phyloP scores from a whole-genome alignment of 2,329 filamentous ascomycete species.

The Acrocalymma vagum region DNA sequence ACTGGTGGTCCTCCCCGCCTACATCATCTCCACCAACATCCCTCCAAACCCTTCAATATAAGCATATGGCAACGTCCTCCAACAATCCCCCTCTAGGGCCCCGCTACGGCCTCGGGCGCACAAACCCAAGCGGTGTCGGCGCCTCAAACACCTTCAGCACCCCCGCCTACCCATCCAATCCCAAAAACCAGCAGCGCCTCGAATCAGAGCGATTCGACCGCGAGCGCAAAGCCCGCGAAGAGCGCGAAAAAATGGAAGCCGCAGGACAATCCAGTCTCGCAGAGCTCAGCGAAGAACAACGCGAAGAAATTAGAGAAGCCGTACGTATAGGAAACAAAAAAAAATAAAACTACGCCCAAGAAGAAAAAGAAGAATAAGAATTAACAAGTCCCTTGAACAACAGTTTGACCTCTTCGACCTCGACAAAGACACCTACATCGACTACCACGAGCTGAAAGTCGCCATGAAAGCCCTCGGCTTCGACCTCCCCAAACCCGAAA shows the following conservation, averaged over 20 bases:
- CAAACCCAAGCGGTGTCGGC: slow-evolving; percentile 15
- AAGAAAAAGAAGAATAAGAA: too few species aligned
- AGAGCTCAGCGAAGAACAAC: slow-evolving; percentile 82
- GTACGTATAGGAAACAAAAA: too few species aligned
- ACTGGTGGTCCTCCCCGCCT: neutral
- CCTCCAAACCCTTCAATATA: slow-evolving; percentile 14
- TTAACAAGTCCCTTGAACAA: slow-evolving; percentile 52
- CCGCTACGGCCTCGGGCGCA: slow-evolving; percentile 59
- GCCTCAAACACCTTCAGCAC: slow-evolving; percentile 37
- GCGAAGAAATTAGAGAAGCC: slow-evolving; percentile 94
- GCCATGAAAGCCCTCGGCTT: slow-evolving; percentile 95
- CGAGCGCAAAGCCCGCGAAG: slow-evolving; percentile 49
- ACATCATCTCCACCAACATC: slow-evolving; percentile 2
- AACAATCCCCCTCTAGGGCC: slow-evolving; percentile 64
- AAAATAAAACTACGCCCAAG: too few species aligned
- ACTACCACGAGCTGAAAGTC: slow-evolving; percentile 98
- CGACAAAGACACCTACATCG: slow-evolving; percentile 91
- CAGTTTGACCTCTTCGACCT: slow-evolving; percentile 97
- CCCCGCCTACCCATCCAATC: slow-evolving; percentile 51
- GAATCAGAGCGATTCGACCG: slow-evolving; percentile 52
- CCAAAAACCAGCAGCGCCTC: slow-evolving; percentile 50
- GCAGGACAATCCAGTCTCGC: slow-evolving; percentile 59
- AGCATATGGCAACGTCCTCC: slow-evolving; percentile 60
- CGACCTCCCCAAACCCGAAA: slow-evolving; percentile 85
- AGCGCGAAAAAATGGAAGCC: slow-evolving; percentile 52